Percentiles rank a stretch among this genome's conserved stretches.
Conservation (phyloP, 2,329 filamentous ascomycete genomes). For the Metarhizium album region DNA sequence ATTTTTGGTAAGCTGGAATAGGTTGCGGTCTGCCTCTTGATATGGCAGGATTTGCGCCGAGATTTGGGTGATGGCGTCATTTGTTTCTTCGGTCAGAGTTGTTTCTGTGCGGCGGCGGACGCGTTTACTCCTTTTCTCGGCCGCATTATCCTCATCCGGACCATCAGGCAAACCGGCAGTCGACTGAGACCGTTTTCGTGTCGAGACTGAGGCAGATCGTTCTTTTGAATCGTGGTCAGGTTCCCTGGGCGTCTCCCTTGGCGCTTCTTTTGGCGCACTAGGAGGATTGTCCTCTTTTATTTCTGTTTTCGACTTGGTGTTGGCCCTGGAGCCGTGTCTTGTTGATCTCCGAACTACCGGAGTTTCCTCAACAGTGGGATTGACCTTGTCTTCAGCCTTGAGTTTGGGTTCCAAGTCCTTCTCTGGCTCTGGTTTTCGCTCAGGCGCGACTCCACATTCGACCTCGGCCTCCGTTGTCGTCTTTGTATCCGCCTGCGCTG, state of each 20-base stretch:
- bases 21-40: slow-evolving; percentile 43
- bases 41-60: slow-evolving; percentile 45
- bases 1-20: slow-evolving; percentile 45
- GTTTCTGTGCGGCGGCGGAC: slow-evolving; percentile 44
- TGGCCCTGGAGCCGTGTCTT: slow-evolving; percentile 5
- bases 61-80: slow-evolving; percentile 40
- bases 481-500: slow-evolving; percentile 10
- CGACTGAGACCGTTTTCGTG: slow-evolving; percentile 53
- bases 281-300: slow-evolving; percentile 14
- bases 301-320: slow-evolving; percentile 3
- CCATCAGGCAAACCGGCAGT: slow-evolving; percentile 45
- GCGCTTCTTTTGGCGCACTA: slow-evolving; percentile 12
- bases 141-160: slow-evolving; percentile 44
- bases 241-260: slow-evolving; percentile 19
- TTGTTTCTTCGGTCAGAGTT: slow-evolving; percentile 39
- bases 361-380: slow-evolving; percentile 3
- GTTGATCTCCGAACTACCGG: slow-evolving; percentile 6
- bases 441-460: not conserved
- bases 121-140: slow-evolving; percentile 55
- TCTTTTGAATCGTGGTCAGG: slow-evolving; percentile 21
- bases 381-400: slow-evolving; percentile 2
- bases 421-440: not conserved
- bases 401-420: not conserved
- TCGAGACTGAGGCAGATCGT: slow-evolving; percentile 28
- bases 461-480: slow-evolving; percentile 4